Evolutionary conservation across 1,139 yeast genomes (phyloP).

Genomic region (Kodamaea arcana): DNA sequence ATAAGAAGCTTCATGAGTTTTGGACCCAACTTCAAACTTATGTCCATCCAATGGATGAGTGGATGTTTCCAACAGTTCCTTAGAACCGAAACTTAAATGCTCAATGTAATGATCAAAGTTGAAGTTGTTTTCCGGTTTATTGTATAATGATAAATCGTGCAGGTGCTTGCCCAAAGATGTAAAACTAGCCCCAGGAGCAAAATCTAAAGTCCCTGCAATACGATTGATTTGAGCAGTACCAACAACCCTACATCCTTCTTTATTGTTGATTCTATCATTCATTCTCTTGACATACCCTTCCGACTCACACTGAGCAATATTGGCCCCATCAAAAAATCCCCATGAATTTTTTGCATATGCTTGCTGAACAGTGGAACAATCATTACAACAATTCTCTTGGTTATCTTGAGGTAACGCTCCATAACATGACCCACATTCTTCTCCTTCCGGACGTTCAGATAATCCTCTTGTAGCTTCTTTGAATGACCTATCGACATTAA

Average conservation of each 20-base stretch:
- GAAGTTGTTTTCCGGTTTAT: conserved; percentile 49
- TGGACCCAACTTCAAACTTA: conserved; percentile 37
- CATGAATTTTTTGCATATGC: conserved; percentile 78
- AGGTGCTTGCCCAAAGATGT: conserved; percentile 58
- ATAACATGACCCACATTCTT: conserved; percentile 81
- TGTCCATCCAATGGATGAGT: conserved; percentile 73
- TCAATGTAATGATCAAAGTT: conserved; percentile 72
- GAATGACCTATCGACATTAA: conserved; percentile 25
- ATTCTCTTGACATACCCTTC: conserved; percentile 76
- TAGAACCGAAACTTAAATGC: conserved; percentile 78
- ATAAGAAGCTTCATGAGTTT: conserved; percentile 68
- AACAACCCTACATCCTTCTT: conserved; percentile 82
- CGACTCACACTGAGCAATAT: conserved; percentile 82
- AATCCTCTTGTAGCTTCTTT: conserved; percentile 33
- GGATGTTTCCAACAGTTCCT: conserved; percentile 19
- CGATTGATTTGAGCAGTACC: conserved; percentile 81
- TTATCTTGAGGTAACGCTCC: conserved; percentile 70
- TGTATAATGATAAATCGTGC: conserved; percentile 79
- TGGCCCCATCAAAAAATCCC: conserved; percentile 87
- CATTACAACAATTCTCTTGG: conserved; percentile 73
- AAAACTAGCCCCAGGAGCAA: conserved; percentile 85
- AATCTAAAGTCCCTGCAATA: conserved; percentile 86
- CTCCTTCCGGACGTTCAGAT: conserved; percentile 34
- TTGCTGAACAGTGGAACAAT: conserved; percentile 73
- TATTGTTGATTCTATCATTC: conserved; percentile 46